phyloP scores from a whole-genome alignment of 2,329 filamentous ascomycete species.

The Beauveria scarabaeidicola region DNA sequence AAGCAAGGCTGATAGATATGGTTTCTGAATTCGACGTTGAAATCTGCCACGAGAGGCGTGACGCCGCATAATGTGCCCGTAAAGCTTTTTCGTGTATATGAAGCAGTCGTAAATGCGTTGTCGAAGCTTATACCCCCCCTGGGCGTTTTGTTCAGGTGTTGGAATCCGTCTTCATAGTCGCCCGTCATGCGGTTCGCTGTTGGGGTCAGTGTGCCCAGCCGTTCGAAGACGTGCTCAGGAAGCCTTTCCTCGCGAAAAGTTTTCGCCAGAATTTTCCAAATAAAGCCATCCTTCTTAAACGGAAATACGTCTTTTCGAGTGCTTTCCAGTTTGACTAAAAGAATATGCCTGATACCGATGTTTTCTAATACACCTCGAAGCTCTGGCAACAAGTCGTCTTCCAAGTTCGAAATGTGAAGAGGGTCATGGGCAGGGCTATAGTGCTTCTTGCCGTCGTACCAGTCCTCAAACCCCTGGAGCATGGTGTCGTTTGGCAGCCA shows the following conservation, averaged over 20 bases:
- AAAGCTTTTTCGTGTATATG: conserved; percentile 36
- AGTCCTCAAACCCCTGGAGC: conserved; percentile 20
- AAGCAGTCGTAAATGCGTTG: conserved; percentile 31
- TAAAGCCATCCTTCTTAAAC: conserved; percentile 30
- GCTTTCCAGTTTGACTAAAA: conserved; percentile 35
- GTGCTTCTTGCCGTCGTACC: conserved; percentile 18
- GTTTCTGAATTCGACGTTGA: conserved; percentile 32
- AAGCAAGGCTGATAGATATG: conserved; percentile 38
- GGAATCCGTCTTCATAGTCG: conserved; percentile 24
- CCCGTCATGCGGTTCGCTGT: conserved; percentile 27
- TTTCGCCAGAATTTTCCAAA: conserved; percentile 26
- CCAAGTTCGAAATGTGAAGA: conserved; percentile 30
- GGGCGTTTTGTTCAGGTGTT: conserved; percentile 11
- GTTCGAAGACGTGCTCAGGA: conserved; percentile 23
- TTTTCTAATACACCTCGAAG: conserved; percentile 19
- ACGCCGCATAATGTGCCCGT: conserved; percentile 33
- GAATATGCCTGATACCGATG: conserved; percentile 33
- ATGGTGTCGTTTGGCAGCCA: conserved; percentile 20
- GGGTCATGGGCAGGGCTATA: conserved; percentile 31
- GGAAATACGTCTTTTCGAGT: conserved; percentile 38
- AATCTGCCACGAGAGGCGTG: conserved; percentile 31
- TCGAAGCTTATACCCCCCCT: conserved; percentile 34
- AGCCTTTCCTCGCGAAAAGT: conserved; percentile 25
- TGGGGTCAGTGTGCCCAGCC: conserved; percentile 21
- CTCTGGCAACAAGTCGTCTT: conserved; percentile 22